These are phyloP conservation scores for Globisporangium sylvaticum DNA, from an alignment of 352 stramenopile genomes.

Conservation along the genomic window DNA sequence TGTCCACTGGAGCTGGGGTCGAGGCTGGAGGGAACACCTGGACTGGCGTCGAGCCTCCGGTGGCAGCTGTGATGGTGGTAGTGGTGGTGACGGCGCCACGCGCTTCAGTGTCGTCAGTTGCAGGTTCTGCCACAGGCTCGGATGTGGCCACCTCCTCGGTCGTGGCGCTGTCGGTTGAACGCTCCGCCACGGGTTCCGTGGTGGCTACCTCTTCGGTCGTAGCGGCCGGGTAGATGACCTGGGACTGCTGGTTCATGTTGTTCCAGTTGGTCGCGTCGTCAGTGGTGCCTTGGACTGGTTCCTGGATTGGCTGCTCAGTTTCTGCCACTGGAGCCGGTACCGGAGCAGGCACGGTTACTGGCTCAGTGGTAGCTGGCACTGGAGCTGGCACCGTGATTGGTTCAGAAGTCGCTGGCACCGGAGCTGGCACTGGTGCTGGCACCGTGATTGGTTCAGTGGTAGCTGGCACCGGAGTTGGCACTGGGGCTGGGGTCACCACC, in stretches of 20 bases:
- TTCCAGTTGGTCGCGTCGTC: neutral
- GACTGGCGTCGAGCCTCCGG: neutral
- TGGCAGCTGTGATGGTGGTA: neutral
- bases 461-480: neutral
- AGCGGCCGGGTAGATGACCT: neutral
- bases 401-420: neutral
- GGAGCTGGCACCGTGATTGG: neutral
- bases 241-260: constrained; percentile 16
- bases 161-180: neutral
- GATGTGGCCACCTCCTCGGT: neutral
- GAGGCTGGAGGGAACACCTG: neutral
- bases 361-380: neutral
- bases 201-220: neutral
- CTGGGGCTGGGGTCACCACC: neutral
- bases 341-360: neutral
- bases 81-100: neutral
- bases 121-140: neutral
- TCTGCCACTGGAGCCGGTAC: constrained; percentile 4
- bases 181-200: neutral
- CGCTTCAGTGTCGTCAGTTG: neutral
- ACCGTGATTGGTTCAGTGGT: no score
- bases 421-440: neutral
- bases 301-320: constrained; percentile 2
- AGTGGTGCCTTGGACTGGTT: constrained; percentile 2
- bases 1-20: neutral